These are phyloP conservation scores for Thozetella sp. DNA, from an alignment of 495 filamentous ascomycete genomes.

Conservation along the genomic window DNA sequence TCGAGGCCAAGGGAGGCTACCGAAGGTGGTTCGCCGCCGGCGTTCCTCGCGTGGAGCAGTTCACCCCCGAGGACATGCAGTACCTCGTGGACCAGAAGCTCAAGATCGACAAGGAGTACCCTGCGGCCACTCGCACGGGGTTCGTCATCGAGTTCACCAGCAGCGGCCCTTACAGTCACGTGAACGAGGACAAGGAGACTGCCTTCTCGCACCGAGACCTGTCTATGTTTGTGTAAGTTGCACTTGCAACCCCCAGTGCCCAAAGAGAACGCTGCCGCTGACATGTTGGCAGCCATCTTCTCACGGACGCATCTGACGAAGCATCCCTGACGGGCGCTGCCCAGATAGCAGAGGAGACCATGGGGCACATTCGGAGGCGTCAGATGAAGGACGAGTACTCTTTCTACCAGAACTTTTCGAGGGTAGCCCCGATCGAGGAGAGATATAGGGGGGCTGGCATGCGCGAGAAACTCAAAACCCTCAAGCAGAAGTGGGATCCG, in stretches of 20 bases:
- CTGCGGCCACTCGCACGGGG: neutral
- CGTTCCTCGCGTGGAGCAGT: slow-evolving; percentile 4
- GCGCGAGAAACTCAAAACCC: slow-evolving; percentile 6
- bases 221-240: neutral
- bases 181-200: slow-evolving; percentile 4
- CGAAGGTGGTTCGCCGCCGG: slow-evolving; percentile 7
- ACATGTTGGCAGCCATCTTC: slow-evolving; percentile 5
- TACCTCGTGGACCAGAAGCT: slow-evolving; percentile 5
- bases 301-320: slow-evolving; percentile 3
- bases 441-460: slow-evolving; percentile 6
- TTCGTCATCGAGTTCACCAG: neutral
- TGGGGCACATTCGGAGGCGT: neutral
- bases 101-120: slow-evolving; percentile 1
- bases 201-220: slow-evolving; percentile 9
- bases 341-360: slow-evolving; percentile 3
- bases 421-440: slow-evolving; percentile 5
- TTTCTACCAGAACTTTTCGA: slow-evolving; percentile 8
- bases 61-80: slow-evolving; percentile 5
- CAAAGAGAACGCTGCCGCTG: too few species aligned
- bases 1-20: slow-evolving; percentile 7
- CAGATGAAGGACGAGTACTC: slow-evolving; percentile 3
- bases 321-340: slow-evolving; percentile 1
- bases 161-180: slow-evolving; percentile 1
- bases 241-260: too few species aligned
- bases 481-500: slow-evolving; percentile 16